Conservation (phyloP, 352 stramenopile species). For the Pilasporangium apinafurcum region DNA sequence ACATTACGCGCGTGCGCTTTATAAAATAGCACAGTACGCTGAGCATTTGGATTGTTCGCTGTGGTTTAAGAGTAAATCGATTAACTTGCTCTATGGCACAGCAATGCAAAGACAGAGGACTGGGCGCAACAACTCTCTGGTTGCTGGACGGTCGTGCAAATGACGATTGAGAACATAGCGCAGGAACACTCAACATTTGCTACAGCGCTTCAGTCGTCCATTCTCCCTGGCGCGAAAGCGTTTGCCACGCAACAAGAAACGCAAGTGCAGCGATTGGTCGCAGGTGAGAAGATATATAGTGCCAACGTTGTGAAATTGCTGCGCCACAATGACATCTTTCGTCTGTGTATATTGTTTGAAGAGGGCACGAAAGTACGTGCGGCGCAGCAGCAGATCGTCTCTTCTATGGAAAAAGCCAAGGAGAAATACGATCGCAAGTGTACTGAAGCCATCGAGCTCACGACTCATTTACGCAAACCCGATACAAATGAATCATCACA, state of each 20-base stretch:
- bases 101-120: slow-evolving; percentile 51
- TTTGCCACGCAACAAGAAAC: slow-evolving; percentile 70
- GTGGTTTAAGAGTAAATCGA: not conserved
- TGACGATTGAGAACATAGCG: slow-evolving; percentile 42
- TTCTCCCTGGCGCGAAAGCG: slow-evolving; percentile 48
- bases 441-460: slow-evolving; percentile 55
- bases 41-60: not conserved
- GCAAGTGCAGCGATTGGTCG: slow-evolving; percentile 68
- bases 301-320: not conserved
- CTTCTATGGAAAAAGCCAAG: slow-evolving; percentile 60
- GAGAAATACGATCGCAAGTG: slow-evolving; percentile 79
- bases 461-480: slow-evolving; percentile 18
- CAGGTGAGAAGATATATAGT: slow-evolving; percentile 29
- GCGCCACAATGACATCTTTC: not conserved
- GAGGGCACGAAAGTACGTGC: slow-evolving; percentile 69
- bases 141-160: slow-evolving; percentile 50
- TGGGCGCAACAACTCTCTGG: slow-evolving; percentile 57
- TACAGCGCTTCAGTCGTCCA: slow-evolving; percentile 49
- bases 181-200: slow-evolving; percentile 55
- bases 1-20: slow-evolving; percentile 50
- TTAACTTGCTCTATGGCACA: slow-evolving; percentile 7
- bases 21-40: slow-evolving; percentile 52
- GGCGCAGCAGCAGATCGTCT: slow-evolving; percentile 50
- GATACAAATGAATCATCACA: slow-evolving; percentile 8
- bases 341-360: slow-evolving; percentile 9